Evolutionary conservation across 169 alveolate genomes (phyloP), one percentile per base, ranked within the genome.

Genomic region (Theileria parva): DNA sequence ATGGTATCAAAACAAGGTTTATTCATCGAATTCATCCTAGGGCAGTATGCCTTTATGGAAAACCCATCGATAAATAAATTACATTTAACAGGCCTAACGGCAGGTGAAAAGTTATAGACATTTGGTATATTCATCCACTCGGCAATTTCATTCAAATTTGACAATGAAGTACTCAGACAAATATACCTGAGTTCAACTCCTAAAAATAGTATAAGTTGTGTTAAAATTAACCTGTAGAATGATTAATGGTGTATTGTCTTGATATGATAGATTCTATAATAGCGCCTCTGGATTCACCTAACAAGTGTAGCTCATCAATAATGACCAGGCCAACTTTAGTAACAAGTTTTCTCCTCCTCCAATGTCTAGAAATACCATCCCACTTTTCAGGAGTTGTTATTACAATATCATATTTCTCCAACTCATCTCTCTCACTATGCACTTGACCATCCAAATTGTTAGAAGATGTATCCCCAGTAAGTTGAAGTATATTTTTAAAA

Each of bases 311-410:
- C 91, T 99, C 99, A 89, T 99, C 99, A 60, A 99, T 95, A 79
- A 99, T 95, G 53, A 98, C 91, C 57, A 99, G 94, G 37, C 97
- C 97, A 9, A 98, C 97, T 17, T 85, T 74, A 73, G 95, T 87
- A 23, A 98, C 98, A 90, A 96, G 97, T 37, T 89, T 86, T 59
- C 99, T 93, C 48, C 94, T 95, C 86, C 95, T 96, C 99, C 99
- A 98, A 81, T 96, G 97, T 65, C 99, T 92, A 7, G 99, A 94
- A 34, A 99, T 95, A 60, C 99, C 99, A 80, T 99, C 99, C 99
- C 99, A 98, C 91, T 99, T 99, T 90, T 99, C 99, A 5, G 99
- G 99, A 4, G 99, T 99, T 19, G 99, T 95, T 50, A 98, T 94
- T 27, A 97, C 88, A 15, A 98, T 92, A 80, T 96, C 95, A 34